Evolutionary conservation across 1,139 yeast species (phyloP), one percentile per base, ranked within the genome.

Genomic region (Debaryomycetaceae sp.): DNA sequence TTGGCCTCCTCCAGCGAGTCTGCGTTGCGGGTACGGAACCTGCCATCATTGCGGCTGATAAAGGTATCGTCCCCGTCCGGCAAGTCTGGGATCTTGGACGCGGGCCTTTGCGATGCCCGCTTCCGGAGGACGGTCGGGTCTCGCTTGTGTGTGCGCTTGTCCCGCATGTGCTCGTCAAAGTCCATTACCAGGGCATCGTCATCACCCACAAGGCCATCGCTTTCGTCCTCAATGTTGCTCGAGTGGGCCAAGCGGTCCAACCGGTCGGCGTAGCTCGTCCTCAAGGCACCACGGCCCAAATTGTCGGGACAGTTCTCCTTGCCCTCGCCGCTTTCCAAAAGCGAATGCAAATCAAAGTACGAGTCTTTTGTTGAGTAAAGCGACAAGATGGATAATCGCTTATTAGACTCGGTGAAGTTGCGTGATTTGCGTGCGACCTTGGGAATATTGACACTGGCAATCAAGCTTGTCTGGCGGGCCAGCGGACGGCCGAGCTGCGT

Each of bases 361-460:
- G 85, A 75, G 32, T 67, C 73, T 37, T 68, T 75, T 3, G 86
- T 73, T 1, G 86, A 77, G 40, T 77, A 75, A 53, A 77, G 58
- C 1, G 86, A 76, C 30, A 79, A 52, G 8, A 78, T 80, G 14
- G 85, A 76, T 29, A 77, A 58, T 43, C 90, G 65, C 53, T 76
- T 78, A 45, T 73, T 73, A 3, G 77, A 71, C 31, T 66, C 66
- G 25, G 77, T 67, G 48, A 72, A 77, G 34, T 71, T 62, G 44
- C 73, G 65, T 3, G 83, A 76, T 43, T 73, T 73, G 49, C 85
- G 68, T 0, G 85, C 73, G 21, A 77, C 82, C 38, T 71, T 73
- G 15, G 87, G 87, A 34, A 78, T 73, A 33, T 63, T 65, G 25
- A 78, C 76, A 37, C 73, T 77, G 11, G 80, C 69, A 29, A 78